These are phyloP conservation scores for Miamiensis avidus DNA, from an alignment of 169 alveolate species.

Conservation along the genomic window DNA sequence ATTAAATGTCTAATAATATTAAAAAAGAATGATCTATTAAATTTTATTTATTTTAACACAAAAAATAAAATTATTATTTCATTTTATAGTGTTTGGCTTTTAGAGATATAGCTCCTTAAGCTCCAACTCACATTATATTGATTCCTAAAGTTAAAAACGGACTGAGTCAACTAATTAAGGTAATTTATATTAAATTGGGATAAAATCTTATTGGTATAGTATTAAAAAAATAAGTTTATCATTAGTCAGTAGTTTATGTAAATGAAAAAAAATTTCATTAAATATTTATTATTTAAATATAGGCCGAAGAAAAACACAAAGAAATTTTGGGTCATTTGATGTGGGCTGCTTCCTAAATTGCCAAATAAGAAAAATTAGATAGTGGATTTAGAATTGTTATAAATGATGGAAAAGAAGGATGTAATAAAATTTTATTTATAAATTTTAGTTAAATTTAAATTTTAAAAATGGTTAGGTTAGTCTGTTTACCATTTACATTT, in stretches of 20 bases:
- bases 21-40: neutral
- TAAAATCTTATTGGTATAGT: too few relatives aligned
- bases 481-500: constrained; percentile 91
- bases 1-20: too few relatives aligned
- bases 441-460: neutral
- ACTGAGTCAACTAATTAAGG: constrained; percentile 80
- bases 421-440: constrained; percentile 28
- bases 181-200: too few relatives aligned
- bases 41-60: neutral
- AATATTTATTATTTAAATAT: too few relatives aligned
- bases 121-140: constrained; percentile 91
- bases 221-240: neutral
- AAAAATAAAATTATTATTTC: too few relatives aligned
- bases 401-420: constrained; percentile 90
- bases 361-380: constrained; percentile 71
- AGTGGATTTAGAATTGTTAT: constrained; percentile 90
- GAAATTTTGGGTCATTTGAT: constrained; percentile 90
- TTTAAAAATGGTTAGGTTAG: constrained; percentile 64
- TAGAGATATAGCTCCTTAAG: constrained; percentile 91
- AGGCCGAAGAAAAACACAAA: constrained; percentile 87
- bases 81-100: constrained; percentile 83
- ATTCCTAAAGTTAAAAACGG: constrained; percentile 91
- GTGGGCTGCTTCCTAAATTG: constrained; percentile 89
- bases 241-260: too few relatives aligned
- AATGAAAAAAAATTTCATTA: too few relatives aligned